A percentile compares a stretch with the other conserved stretches of the same genome.
Conservation (phyloP, 257 asterid species). For the Lavandula angustifolia region DNA sequence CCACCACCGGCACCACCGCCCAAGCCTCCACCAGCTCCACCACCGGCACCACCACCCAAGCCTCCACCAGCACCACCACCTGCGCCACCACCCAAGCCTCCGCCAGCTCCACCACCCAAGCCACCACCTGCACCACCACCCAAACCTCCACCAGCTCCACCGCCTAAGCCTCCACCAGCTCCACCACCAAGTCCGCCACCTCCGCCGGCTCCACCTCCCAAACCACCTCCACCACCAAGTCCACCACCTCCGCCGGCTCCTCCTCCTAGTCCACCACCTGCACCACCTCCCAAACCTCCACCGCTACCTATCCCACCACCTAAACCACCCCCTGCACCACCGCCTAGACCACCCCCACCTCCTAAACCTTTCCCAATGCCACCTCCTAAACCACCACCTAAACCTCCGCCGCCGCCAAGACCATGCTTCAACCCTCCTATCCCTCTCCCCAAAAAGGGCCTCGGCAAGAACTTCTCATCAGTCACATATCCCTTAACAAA, state of each 20-base stretch:
- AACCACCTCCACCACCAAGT: constrained; percentile 4
- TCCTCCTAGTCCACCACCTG: neutral
- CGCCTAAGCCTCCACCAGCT: neutral
- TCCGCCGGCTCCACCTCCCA: neutral
- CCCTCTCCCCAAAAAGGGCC: constrained; percentile 18
- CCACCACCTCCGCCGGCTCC: neutral
- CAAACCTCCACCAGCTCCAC: no score
- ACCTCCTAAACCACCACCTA: constrained; percentile 15
- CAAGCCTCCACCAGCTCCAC: neutral
- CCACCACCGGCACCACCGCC: no score
- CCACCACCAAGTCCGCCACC: neutral
- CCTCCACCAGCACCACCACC: constrained; percentile 1
- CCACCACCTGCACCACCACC: neutral
- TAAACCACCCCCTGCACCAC: neutral
- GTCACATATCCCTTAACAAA: neutral
- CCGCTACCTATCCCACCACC: neutral
- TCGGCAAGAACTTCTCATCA: constrained; percentile 35
- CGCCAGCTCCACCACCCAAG: neutral
- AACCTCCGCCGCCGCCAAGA: constrained; percentile 30
- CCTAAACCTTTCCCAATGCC: no score
- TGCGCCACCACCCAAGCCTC: constrained; percentile 14
- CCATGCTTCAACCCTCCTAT: constrained; percentile 26
- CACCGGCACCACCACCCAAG: constrained; percentile 27
- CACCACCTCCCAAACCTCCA: neutral
- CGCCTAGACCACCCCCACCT: constrained; percentile 13